Evolutionary conservation across 139 green algal species (phyloP).

Genomic region (Pleodorina starrii): DNA sequence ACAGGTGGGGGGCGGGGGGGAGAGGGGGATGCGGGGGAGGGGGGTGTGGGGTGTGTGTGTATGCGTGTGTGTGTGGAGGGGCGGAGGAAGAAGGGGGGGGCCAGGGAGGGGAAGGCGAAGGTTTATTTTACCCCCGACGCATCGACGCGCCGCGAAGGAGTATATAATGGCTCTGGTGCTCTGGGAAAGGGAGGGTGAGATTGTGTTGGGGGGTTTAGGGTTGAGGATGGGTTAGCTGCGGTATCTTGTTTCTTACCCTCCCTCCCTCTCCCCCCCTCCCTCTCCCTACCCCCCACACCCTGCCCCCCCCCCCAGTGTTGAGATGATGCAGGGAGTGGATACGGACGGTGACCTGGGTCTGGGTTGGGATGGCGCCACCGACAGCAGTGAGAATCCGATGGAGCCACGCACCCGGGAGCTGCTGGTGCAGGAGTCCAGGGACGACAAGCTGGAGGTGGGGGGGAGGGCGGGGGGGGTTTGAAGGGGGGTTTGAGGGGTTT

Average conservation of each 20-base stretch:
- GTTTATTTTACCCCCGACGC: too few relatives aligned
- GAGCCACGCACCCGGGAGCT: conserved; percentile 28
- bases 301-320: conserved; percentile 23
- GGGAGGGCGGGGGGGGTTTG: neutral
- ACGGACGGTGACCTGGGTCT: conserved; percentile 61
- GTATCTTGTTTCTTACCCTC: neutral
- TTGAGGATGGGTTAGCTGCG: too few relatives aligned
- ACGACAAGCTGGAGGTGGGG: conserved; percentile 70
- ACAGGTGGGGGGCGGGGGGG: conserved; percentile 33
- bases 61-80: neutral
- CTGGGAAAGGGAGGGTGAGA: neutral
- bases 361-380: conserved; percentile 58
- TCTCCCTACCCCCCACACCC: neutral
- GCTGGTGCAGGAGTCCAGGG: conserved; percentile 17
- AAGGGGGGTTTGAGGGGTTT: too few relatives aligned
- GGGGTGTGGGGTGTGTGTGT: neutral
- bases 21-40: neutral
- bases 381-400: conserved; percentile 45
- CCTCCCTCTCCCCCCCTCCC: neutral
- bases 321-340: conserved; percentile 51
- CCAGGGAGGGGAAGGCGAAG: neutral
- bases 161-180: too few relatives aligned
- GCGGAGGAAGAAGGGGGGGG: neutral
- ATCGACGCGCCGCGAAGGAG: too few relatives aligned
- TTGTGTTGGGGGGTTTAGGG: neutral